Evolutionary conservation across 495 filamentous ascomycete species (phyloP), one percentile per base, ranked within the genome.

Genomic region (Neurospora hispaniola): DNA sequence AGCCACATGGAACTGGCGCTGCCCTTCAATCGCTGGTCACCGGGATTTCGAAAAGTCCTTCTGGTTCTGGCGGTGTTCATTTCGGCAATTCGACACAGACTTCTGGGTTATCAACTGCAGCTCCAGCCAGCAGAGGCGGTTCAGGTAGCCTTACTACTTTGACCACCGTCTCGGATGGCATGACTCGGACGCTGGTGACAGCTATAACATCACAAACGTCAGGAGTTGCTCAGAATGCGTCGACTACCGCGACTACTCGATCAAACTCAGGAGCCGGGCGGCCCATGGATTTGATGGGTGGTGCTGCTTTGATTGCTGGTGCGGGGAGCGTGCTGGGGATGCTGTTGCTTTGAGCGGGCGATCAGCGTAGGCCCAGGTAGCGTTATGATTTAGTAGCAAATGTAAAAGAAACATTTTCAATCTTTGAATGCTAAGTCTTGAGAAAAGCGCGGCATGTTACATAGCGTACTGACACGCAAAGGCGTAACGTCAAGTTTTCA

Each of bases 291-390:
- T 27, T 70, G 46, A n/a, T 73, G 20, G 46, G 39, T 18, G 14
- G 54, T 27, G 72, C 72, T 31, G 72, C 72, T 31, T 48, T 73
- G n/a, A 46, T 73, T 9, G 72, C 18, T 9, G 69, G 72, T 31
- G 72, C 31, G 4, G 72, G 31, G 23, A 69, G 72, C 4, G 31
- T 71, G 44, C 18, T 73, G 59, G 72, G 69, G 14, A 71, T 73
- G 72, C 5, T 73, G 4, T 42, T 73, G 38, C 20, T 73, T 7
- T 73, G 44, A 69, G 11, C 44, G 3, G 7, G 20, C 48, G 11
- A 59, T 59, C 11, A 11, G 23, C 20, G 48, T 59, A 59, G 20
- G 5, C 48, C 27, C 11, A 59, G 5, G 46, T 54, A 54, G 46
- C 46, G 20, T 54, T 3, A 14, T 12, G 20, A 59, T 27, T 14